Evolutionary conservation across 495 filamentous ascomycete species (phyloP).

Genomic region (Aeminium ludgeri): DNA sequence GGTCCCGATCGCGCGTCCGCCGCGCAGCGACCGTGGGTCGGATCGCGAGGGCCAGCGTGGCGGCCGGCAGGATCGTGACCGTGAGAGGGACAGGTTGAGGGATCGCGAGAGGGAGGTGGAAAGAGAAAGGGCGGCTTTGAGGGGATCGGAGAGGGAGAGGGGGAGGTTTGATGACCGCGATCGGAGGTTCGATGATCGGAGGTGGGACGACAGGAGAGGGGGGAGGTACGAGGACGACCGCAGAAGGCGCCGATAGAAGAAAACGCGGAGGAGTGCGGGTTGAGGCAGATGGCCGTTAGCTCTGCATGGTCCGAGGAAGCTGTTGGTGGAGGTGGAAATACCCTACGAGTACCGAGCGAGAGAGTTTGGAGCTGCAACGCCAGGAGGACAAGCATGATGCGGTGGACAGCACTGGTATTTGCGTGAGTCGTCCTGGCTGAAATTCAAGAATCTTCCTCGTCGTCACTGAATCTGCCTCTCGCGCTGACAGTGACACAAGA

Average conservation of each 20-base stretch:
- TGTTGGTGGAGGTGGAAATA: too few relatives aligned
- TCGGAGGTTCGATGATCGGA: conserved; percentile 9
- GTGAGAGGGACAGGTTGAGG: conserved; percentile 3
- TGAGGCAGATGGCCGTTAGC: too few relatives aligned
- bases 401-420: too few relatives aligned
- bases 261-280: background rate
- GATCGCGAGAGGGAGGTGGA: conserved; percentile 8
- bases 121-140: conserved; percentile 3
- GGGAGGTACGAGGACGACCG: conserved; percentile 7
- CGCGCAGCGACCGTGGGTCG: background rate
- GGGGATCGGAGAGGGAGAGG: conserved; percentile 1
- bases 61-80: background rate
- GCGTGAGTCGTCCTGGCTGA: too few relatives aligned
- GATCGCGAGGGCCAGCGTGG: background rate
- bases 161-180: conserved; percentile 2
- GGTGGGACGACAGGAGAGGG: conserved; percentile 9
- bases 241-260: background rate
- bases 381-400: too few relatives aligned
- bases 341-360: too few relatives aligned
- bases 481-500: too few relatives aligned
- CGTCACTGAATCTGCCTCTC: too few relatives aligned
- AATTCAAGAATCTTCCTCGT: too few relatives aligned
- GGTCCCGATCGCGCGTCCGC: conserved; percentile 14
- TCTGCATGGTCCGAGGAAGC: too few relatives aligned
- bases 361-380: too few relatives aligned